phyloP scores from a whole-genome alignment of 495 filamentous ascomycete species.

The Cenococcum geophilum region DNA sequence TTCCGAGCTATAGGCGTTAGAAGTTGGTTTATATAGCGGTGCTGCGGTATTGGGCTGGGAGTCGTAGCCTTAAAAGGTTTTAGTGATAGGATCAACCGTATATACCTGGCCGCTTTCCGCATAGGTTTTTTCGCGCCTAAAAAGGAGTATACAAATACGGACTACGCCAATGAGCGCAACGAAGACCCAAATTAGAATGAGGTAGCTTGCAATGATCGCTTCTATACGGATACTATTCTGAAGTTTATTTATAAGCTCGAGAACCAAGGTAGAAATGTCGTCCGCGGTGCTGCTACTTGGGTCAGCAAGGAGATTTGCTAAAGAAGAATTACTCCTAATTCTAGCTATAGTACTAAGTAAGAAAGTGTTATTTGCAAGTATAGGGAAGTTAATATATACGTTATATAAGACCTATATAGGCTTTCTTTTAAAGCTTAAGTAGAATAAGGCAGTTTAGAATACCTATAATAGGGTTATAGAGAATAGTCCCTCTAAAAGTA shows the following conservation, averaged over 20 bases:
- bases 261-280: slow-evolving; percentile 71
- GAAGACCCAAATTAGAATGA: slow-evolving; percentile 70
- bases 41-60: slow-evolving; percentile 18
- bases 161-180: slow-evolving; percentile 66
- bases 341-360: slow-evolving; percentile 66
- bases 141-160: slow-evolving; percentile 53
- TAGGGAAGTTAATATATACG: too few species aligned
- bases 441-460: slow-evolving; percentile 47
- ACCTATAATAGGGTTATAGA: slow-evolving; percentile 63
- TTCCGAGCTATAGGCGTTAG: too few species aligned
- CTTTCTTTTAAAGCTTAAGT: slow-evolving; percentile 52
- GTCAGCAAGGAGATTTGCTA: slow-evolving; percentile 68
- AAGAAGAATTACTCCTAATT: slow-evolving; percentile 45
- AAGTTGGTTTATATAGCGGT: slow-evolving; percentile 29
- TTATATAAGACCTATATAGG: slow-evolving; percentile 82
- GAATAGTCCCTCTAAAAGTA: too few species aligned
- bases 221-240: slow-evolving; percentile 60
- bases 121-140: slow-evolving; percentile 46
- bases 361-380: slow-evolving; percentile 76
- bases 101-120: slow-evolving; percentile 44
- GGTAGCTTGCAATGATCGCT: slow-evolving; percentile 63
- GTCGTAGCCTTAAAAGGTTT: slow-evolving; percentile 8
- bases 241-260: slow-evolving; percentile 57
- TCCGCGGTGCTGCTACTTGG: slow-evolving; percentile 63
- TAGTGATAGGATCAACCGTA: slow-evolving; percentile 14